Evolutionary conservation across 225 moss, liverwort and hornwort species (phyloP).

Genomic region (Thuidium tamariscinum): DNA sequence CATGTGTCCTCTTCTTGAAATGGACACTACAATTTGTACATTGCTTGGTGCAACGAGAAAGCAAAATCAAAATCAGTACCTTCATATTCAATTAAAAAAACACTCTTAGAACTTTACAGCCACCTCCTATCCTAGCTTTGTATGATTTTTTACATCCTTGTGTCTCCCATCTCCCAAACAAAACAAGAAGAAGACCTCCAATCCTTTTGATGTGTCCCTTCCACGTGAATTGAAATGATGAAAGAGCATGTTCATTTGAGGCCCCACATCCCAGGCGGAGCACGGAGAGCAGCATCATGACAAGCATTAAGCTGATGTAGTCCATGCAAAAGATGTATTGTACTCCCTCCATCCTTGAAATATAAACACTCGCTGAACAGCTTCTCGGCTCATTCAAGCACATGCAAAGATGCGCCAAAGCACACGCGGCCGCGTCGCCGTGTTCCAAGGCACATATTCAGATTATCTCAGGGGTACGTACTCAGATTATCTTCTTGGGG

Average conservation of each 20-base stretch:
- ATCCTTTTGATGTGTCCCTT: neutral
- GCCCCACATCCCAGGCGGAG: neutral
- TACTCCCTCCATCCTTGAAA: no score
- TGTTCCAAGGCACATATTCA: neutral
- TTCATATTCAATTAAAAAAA: accelerated
- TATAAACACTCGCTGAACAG: neutral
- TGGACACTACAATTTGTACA: no score
- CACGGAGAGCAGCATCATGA: neutral
- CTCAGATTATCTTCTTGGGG: no score
- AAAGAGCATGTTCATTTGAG: neutral
- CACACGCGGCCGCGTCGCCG: neutral
- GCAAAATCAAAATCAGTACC: no score
- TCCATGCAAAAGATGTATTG: no score
- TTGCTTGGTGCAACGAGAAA: neutral
- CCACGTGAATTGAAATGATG: neutral
- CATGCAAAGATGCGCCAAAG: neutral
- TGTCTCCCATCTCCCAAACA: accelerated
- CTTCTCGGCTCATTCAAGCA: neutral
- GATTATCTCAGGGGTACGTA: neutral
- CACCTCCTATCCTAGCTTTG: neutral
- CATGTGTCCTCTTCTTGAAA: accelerated
- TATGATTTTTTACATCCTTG: no score
- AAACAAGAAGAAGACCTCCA: neutral
- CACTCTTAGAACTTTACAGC: neutral
- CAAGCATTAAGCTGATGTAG: neutral